Conservation (phyloP, 768 basidiomycete species). For the Mycena sanguinolenta region DNA sequence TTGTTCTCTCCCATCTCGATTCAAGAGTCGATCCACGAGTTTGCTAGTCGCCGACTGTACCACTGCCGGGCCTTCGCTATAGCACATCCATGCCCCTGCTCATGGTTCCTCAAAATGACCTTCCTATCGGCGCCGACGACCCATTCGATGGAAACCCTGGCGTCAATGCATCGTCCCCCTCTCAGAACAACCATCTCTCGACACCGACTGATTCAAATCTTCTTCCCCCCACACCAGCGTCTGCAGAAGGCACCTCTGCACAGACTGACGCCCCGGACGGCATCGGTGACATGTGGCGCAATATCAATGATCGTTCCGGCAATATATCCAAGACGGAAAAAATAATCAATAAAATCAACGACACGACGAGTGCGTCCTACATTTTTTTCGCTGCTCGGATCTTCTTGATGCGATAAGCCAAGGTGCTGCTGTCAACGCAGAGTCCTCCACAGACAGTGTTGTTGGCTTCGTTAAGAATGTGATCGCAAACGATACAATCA, state of each 20-base stretch:
- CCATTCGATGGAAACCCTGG: not conserved
- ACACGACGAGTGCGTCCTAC: conserved; percentile 21
- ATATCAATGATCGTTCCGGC: conserved; percentile 2
- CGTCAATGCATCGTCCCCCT: not conserved
- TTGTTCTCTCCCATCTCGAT: conserved; percentile 1
- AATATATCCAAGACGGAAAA: conserved; percentile 21
- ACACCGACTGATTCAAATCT: not conserved
- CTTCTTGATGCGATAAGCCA: not conserved
- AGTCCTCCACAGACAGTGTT: conserved; percentile 18
- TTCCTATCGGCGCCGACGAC: not conserved
- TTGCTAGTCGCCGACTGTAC: conserved; percentile 8
- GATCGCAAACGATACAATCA: not conserved
- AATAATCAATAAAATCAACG: conserved; percentile 16
- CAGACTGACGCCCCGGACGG: not conserved
- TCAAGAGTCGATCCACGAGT: not conserved
- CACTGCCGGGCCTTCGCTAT: conserved; percentile 13
- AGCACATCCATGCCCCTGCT: conserved; percentile 17
- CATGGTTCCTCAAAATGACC: conserved; percentile 1
- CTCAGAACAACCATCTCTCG: not conserved
- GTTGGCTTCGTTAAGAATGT: conserved; percentile 14
- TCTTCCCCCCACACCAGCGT: conserved; percentile 19
- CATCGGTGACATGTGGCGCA: conserved; percentile 19
- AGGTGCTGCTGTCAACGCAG: not conserved
- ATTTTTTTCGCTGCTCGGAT: not conserved
- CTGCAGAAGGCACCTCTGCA: conserved; percentile 5